Percentiles rank a stretch among this genome's conserved stretches.
Evolutionary conservation across 2,329 filamentous ascomycete genomes (phyloP).

Genomic region (Epichloe scottii): DNA sequence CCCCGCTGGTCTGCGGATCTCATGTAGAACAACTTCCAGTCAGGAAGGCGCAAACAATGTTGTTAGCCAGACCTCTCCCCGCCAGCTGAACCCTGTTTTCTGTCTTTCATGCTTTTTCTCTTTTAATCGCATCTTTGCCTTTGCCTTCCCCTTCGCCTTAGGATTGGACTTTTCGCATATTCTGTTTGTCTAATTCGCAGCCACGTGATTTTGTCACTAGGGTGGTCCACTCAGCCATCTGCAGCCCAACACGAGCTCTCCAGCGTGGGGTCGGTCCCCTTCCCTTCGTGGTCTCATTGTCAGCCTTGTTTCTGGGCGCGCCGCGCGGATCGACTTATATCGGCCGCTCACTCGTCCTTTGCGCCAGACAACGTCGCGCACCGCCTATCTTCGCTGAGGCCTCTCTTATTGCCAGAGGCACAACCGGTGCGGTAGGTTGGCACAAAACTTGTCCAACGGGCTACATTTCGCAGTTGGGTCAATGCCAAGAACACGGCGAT

Average conservation of each 20-base stretch:
- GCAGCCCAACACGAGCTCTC: background rate
- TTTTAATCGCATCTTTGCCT: too few species aligned
- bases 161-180: background rate
- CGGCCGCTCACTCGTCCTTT: constrained; percentile 16
- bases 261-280: background rate
- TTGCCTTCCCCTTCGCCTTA: too few species aligned
- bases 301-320: constrained; percentile 9
- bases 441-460: background rate
- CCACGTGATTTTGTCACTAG: background rate
- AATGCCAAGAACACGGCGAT: constrained; percentile 21
- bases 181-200: background rate
- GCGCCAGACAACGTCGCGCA: constrained; percentile 14
- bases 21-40: too few species aligned
- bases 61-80: too few species aligned
- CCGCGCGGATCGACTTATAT: constrained; percentile 20
- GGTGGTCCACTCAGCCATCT: background rate
- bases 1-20: too few species aligned
- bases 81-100: too few species aligned
- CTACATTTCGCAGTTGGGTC: constrained; percentile 10
- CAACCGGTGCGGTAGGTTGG: background rate
- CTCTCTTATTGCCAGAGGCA: background rate
- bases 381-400: constrained; percentile 5
- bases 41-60: too few species aligned
- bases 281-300: background rate
- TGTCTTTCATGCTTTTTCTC: too few species aligned